Conservation (phyloP, 2,329 filamentous ascomycete species). For the Colletotrichum shisoi region DNA sequence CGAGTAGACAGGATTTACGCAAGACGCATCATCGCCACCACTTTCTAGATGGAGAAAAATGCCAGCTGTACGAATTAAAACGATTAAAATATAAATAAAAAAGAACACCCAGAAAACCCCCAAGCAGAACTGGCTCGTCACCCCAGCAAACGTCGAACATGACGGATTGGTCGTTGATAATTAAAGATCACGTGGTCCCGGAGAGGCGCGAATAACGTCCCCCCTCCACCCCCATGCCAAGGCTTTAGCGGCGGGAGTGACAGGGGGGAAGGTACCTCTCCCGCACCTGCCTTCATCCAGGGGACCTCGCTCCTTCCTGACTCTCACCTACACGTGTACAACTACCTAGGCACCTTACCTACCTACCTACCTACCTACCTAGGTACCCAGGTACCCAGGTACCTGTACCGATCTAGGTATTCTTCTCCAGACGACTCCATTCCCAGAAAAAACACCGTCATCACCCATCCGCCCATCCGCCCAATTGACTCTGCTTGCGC, state of each 20-base stretch:
- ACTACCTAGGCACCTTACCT: no score
- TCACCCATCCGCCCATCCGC: neutral
- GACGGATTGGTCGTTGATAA: neutral
- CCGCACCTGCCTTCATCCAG: neutral
- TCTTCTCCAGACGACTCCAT: neutral
- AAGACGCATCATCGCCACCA: no score
- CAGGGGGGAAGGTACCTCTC: conserved; percentile 1
- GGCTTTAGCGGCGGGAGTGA: conserved; percentile 9
- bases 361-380: no score
- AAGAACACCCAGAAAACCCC: no score
- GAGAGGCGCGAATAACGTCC: neutral
- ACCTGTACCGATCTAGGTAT: no score
- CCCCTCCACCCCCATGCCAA: conserved; percentile 9
- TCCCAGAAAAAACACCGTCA: neutral
- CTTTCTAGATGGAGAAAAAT: no score
- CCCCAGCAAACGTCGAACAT: neutral
- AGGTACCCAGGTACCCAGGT: no score
- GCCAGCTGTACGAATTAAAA: no score
- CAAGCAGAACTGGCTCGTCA: neutral
- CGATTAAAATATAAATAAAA: no score
- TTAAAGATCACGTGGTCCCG: neutral
- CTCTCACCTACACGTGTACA: no score
- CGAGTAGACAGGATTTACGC: no score
- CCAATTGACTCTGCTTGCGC: neutral
- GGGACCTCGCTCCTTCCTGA: no score